phyloP scores from a whole-genome alignment of 2,329 filamentous ascomycete genomes.

The Calonectria honghensis region DNA sequence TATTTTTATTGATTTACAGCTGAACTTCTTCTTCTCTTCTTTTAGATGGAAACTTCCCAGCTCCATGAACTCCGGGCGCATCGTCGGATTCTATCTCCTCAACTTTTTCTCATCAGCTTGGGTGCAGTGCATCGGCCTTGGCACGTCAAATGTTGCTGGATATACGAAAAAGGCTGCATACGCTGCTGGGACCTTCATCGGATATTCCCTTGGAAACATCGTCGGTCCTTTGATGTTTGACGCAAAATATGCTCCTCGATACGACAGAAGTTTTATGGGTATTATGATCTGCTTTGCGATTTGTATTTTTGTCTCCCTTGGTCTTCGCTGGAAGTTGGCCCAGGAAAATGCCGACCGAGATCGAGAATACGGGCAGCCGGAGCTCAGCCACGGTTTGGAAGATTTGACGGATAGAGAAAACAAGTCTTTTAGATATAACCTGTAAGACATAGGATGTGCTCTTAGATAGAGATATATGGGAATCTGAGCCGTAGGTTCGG shows the following conservation, averaged over 20 bases:
- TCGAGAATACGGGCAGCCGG: constrained; percentile 55
- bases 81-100: constrained; percentile 56
- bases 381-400: constrained; percentile 61
- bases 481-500: not conserved
- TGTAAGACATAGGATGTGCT: not conserved
- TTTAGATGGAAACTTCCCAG: constrained; percentile 51
- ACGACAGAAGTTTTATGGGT: constrained; percentile 55
- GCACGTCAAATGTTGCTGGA: constrained; percentile 58
- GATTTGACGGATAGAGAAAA: constrained; percentile 61
- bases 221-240: constrained; percentile 59
- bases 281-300: constrained; percentile 58
- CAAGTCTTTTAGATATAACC: constrained; percentile 46
- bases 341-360: constrained; percentile 57
- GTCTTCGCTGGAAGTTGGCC: constrained; percentile 53
- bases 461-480: not conserved
- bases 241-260: constrained; percentile 57
- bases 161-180: constrained; percentile 58
- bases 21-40: not conserved
- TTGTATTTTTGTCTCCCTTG: constrained; percentile 56
- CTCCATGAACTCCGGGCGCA: constrained; percentile 48
- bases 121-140: constrained; percentile 57
- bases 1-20: too few relatives aligned
- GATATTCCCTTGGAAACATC: constrained; percentile 59
- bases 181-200: constrained; percentile 57
- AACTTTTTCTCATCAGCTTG: constrained; percentile 57